Conservation (phyloP, 2,329 filamentous ascomycete species). For the Botrytis galanthina region DNA sequence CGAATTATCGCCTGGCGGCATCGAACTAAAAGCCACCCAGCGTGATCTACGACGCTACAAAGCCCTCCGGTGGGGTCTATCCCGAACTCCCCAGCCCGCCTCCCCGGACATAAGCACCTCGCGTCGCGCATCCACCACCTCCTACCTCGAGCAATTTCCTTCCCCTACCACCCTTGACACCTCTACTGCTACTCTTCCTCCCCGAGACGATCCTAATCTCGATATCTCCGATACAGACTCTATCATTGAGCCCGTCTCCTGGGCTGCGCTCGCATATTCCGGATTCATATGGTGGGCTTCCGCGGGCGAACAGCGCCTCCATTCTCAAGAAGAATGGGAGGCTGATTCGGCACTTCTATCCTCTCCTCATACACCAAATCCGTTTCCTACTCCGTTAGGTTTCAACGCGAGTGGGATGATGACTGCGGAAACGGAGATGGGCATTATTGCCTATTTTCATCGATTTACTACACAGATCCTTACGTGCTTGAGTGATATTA, state of each 20-base stretch:
- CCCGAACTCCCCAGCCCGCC: conserved; percentile 38
- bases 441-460: conserved; percentile 79
- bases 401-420: conserved; percentile 12
- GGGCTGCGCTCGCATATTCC: conserved; percentile 74
- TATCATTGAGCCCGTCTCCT: conserved; percentile 62
- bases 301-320: conserved; percentile 67
- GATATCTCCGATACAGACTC: conserved; percentile 51
- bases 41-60: conserved; percentile 81
- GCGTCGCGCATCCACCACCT: conserved; percentile 20
- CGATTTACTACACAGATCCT: conserved; percentile 68
- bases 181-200: conserved; percentile 30
- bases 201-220: conserved; percentile 41
- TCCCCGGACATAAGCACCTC: conserved; percentile 23
- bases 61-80: conserved; percentile 63
- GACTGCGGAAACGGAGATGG: conserved; percentile 55
- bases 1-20: conserved; percentile 57
- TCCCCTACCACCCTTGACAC: conserved; percentile 21
- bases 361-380: conserved; percentile 16
- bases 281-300: conserved; percentile 91
- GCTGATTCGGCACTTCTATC: conserved; percentile 54
- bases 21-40: conserved; percentile 78
- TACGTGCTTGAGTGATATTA: conserved; percentile 58
- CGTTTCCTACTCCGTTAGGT: conserved; percentile 41
- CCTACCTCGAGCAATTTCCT: conserved; percentile 28
- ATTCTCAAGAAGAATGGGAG: conserved; percentile 59